Percentiles rank a stretch among this genome's conserved stretches.
phyloP scores from a whole-genome alignment of 768 basidiomycete species.

The Rubroboletus satanas region DNA sequence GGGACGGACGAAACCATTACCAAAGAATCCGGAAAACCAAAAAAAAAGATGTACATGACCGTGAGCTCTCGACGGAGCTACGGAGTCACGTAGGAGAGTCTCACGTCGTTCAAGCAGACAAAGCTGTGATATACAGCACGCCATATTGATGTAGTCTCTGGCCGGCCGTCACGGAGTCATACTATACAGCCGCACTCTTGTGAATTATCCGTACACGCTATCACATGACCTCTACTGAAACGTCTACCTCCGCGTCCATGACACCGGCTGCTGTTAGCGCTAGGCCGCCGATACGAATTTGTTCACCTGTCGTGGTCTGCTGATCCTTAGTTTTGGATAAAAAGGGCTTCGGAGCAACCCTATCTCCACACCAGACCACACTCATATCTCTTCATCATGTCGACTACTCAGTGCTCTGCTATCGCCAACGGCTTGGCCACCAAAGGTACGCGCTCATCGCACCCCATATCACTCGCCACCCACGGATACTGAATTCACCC shows the following conservation, averaged over 20 bases:
- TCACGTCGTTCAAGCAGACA: too few species aligned
- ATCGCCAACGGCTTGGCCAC: constrained; percentile 48
- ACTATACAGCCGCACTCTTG: too few species aligned
- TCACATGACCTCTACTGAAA: not conserved
- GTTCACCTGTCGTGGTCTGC: constrained; percentile 13
- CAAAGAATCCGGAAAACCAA: too few species aligned
- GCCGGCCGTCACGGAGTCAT: too few species aligned
- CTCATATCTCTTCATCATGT: constrained; percentile 45
- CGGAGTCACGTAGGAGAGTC: too few species aligned
- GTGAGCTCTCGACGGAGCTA: too few species aligned
- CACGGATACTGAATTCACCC: not conserved
- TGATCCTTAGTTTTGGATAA: constrained; percentile 12
- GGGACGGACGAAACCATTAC: too few species aligned
- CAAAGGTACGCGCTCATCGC: constrained; percentile 37
- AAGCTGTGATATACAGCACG: too few species aligned
- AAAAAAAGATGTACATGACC: too few species aligned
- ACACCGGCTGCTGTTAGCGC: not conserved
- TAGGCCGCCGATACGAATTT: constrained; percentile 2
- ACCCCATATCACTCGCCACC: not conserved
- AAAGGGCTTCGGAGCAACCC: not conserved
- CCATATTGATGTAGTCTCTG: too few species aligned
- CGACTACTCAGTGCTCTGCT: constrained; percentile 46
- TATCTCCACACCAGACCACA: constrained; percentile 3
- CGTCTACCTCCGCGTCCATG: not conserved
- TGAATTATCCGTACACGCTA: too few species aligned